These are phyloP conservation scores for Pugionium dolabratum DNA, from an alignment of 345 rosid genomes.

Conservation along the genomic window DNA sequence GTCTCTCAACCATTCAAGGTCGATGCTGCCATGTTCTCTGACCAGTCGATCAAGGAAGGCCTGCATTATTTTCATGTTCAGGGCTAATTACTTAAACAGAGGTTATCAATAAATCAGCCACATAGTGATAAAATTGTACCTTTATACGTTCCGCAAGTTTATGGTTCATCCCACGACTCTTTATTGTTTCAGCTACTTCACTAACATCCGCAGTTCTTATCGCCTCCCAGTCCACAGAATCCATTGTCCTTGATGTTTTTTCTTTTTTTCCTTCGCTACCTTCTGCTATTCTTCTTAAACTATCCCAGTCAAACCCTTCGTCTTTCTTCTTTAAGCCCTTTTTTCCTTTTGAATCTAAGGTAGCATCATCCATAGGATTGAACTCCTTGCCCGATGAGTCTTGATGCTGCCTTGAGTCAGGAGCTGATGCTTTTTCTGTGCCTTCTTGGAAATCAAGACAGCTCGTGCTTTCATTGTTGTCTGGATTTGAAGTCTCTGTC, in stretches of 20 bases:
- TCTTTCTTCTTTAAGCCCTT: conserved; percentile 53
- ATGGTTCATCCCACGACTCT: conserved; percentile 89
- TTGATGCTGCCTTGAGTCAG: conserved; percentile 37
- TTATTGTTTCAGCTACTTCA: conserved; percentile 72
- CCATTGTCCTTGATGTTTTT: conserved; percentile 59
- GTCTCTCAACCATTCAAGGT: conserved; percentile 96
- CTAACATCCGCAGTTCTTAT: conserved; percentile 61
- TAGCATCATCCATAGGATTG: conserved; percentile 47
- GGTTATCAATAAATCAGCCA: not conserved
- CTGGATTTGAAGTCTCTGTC: conserved; percentile 40
- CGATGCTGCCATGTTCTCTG: conserved; percentile 69
- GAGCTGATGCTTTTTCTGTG: conserved; percentile 39
- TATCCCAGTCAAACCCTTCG: conserved; percentile 73
- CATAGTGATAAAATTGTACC: conserved; percentile 44
- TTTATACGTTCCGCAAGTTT: conserved; percentile 84
- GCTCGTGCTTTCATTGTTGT: conserved; percentile 46
- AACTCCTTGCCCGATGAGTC: conserved; percentile 42
- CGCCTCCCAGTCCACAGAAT: conserved; percentile 91
- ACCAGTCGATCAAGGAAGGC: conserved; percentile 75
- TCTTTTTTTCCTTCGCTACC: conserved; percentile 51
- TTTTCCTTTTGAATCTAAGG: conserved; percentile 50
- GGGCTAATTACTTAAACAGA: conserved; percentile 6
- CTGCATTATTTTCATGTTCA: conserved; percentile 51
- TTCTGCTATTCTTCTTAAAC: conserved; percentile 64
- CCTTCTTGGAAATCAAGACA: conserved; percentile 39